Evolutionary conservation across 768 basidiomycete species (phyloP), one percentile per base, ranked within the genome.

Genomic region (Leccinum boreale): DNA sequence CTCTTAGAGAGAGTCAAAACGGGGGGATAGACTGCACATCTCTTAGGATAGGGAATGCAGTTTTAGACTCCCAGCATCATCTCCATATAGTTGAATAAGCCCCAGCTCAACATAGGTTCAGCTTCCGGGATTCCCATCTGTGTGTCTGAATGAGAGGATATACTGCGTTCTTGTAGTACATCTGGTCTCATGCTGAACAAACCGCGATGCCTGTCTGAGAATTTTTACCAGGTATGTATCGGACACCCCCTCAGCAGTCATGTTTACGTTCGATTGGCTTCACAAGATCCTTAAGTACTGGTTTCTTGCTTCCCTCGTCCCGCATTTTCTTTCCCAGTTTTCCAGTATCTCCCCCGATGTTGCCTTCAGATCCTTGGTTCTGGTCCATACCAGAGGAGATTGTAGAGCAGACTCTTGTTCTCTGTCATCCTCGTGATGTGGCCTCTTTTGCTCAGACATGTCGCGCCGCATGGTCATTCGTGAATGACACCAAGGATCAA

Each of bases 391-490:
- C 70, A 44, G 70, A 85, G 14, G 90, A 92, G 66, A 68, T 90
- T 47, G 60, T 78, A 23, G 84, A 90, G 63, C 78, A 81, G 44
- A 77, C 83, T 29, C 79, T 91, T 17, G 68, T 74, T 9, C 77
- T 80, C 62, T 84, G 83, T 62, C 77, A 80, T 61, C 82, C 84
- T 44, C 71, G 72, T 61, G 85, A 87, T 56, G 78, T 89, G 47
- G 75, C 83, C n/a, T 67, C 77, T 26, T 85, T 89, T 66, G 74
- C 85, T 14, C 74, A 75, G 66, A 82, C 85, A 48, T 87, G 83
- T 65, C 75, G 74, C 21, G 63, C 72, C 8, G 79, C 84, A 15
- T 74, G 73, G 62, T 63, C 66, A 42, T 70, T 88, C 48, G 78
- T 88, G 46, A 81, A 84, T 64, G 67, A 73, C 21, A 58, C 75